Percentiles rank a stretch among this genome's conserved stretches.
Evolutionary conservation across 495 filamentous ascomycete genomes (phyloP).

Genomic region (Amphirosellinia nigrospora): DNA sequence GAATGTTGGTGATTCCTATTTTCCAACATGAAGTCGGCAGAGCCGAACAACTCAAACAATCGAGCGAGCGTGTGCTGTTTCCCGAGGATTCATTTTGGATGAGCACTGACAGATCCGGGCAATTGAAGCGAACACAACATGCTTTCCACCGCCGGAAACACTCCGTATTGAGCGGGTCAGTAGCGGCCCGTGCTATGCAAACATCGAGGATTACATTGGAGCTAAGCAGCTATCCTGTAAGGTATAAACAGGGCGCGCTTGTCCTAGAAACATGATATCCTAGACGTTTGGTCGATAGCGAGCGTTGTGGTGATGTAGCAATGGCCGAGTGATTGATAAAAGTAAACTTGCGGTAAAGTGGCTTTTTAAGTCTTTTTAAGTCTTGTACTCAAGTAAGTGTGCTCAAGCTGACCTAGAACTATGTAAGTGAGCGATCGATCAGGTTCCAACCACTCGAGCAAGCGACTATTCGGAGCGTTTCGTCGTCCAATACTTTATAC

Average conservation of each 20-base stretch:
- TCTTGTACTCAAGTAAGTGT: no score
- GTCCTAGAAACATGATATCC: not conserved
- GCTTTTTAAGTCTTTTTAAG: no score
- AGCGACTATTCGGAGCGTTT: not conserved
- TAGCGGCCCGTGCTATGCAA: slow-evolving; percentile 18
- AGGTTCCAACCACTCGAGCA: not conserved
- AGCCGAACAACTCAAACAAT: not conserved
- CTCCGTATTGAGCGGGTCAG: not conserved
- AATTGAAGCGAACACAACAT: slow-evolving; percentile 27
- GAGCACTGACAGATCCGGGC: slow-evolving; percentile 18
- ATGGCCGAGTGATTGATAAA: not conserved
- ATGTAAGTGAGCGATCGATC: not conserved
- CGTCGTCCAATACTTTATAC: not conserved
- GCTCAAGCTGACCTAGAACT: not conserved
- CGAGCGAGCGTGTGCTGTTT: not conserved
- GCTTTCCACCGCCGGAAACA: not conserved
- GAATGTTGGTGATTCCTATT: slow-evolving; percentile 1
- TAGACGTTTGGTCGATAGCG: not conserved
- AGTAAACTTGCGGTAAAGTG: not conserved
- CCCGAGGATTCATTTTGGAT: not conserved
- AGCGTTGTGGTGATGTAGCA: not conserved
- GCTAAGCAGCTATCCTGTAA: not conserved
- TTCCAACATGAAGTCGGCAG: slow-evolving; percentile 15
- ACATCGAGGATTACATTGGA: slow-evolving; percentile 12
- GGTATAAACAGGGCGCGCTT: not conserved